Evolutionary conservation across 2,329 filamentous ascomycete species (phyloP).

Genomic region (Xylaria arbuscula): DNA sequence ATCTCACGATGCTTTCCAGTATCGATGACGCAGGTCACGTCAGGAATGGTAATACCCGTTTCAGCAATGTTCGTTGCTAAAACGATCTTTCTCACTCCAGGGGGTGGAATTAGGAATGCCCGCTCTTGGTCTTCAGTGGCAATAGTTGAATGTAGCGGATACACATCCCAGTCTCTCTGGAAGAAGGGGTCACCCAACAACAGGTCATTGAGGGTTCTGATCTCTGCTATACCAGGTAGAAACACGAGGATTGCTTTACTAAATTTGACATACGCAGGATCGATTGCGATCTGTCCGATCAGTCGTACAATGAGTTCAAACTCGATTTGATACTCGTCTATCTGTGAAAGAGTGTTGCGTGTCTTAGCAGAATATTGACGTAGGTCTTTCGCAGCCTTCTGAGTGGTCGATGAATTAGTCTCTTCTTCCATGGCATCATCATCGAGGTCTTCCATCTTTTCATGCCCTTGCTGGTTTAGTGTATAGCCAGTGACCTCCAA

Average conservation of each 20-base stretch:
- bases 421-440: slow-evolving; percentile 67
- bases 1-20: slow-evolving; percentile 97
- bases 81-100: slow-evolving; percentile 89
- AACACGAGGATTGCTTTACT: slow-evolving; percentile 96
- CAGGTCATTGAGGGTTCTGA: slow-evolving; percentile 87
- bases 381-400: slow-evolving; percentile 72
- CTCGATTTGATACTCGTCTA: slow-evolving; percentile 93
- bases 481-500: slow-evolving; percentile 86
- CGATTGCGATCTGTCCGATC: slow-evolving; percentile 78
- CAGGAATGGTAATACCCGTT: slow-evolving; percentile 97
- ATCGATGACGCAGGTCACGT: slow-evolving; percentile 96
- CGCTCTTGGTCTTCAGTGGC: slow-evolving; percentile 96
- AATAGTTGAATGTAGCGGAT: slow-evolving; percentile 92
- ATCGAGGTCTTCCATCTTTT: slow-evolving; percentile 71
- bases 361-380: slow-evolving; percentile 81
- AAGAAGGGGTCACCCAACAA: slow-evolving; percentile 82
- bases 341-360: slow-evolving; percentile 75
- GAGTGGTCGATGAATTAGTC: slow-evolving; percentile 62
- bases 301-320: slow-evolving; percentile 86
- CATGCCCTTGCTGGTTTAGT: slow-evolving; percentile 61
- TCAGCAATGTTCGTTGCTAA: slow-evolving; percentile 98
- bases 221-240: slow-evolving; percentile 93
- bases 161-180: slow-evolving; percentile 81
- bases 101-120: slow-evolving; percentile 86
- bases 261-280: slow-evolving; percentile 73